phyloP scores from a whole-genome alignment of 2,329 filamentous ascomycete genomes.

The Aspergillus transmontanensis region DNA sequence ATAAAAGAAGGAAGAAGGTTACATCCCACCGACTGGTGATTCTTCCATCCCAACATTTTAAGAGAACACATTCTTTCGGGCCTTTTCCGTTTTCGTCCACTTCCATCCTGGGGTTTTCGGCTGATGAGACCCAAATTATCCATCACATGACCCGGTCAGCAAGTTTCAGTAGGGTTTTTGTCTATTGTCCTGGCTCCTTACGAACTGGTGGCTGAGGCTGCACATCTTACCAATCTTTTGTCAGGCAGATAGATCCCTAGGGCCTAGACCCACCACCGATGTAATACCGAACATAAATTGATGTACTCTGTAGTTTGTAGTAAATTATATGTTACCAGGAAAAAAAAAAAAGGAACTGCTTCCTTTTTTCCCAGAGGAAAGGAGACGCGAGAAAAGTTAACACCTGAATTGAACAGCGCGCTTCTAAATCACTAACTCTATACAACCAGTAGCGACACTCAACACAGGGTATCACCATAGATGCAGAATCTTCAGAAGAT shows the following conservation, averaged over 20 bases:
- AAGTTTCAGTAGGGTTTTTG: no score
- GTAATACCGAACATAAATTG: neutral
- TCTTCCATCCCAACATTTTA: neutral
- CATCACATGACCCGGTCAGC: neutral
- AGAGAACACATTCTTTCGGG: neutral
- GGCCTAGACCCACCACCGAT: neutral
- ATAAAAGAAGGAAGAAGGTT: conserved; percentile 1
- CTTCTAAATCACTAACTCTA: neutral
- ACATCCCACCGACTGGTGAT: conserved; percentile 4
- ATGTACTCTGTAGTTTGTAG: neutral
- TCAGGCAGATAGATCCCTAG: neutral
- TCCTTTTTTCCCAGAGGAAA: no score
- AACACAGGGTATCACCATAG: conserved; percentile 26
- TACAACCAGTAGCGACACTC: neutral
- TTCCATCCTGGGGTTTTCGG: neutral
- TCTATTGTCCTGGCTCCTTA: neutral
- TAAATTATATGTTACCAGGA: neutral
- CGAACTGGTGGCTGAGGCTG: neutral
- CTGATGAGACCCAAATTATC: neutral
- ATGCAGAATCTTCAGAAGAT: conserved; percentile 60
- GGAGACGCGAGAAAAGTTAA: no score
- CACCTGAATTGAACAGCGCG: neutral
- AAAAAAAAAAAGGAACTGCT: no score
- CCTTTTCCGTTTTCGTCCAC: conserved; percentile 12
- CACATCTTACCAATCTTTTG: neutral